Base-by-base conservation (phyloP, 257 asterid genomes). In the Fraxinus pennsylvanica region DNA sequence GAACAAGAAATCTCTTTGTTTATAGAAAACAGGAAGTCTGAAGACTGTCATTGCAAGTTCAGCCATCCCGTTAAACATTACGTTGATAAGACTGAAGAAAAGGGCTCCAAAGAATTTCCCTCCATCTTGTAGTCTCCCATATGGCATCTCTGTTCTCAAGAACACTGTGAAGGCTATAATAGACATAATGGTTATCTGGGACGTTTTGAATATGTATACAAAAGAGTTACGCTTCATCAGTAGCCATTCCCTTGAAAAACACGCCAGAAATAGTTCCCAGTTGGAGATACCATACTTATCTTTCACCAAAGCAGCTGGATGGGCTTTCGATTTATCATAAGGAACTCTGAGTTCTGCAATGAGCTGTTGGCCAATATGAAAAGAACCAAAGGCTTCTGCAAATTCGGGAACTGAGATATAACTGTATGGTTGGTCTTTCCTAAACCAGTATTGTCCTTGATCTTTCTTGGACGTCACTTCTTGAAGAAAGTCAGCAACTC, bases 401-500 rank as follows among this genome's bases (percentile, higher is more conserved):
- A 89, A 88, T 5, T 86, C 85, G 13, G 57, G 9, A 30, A 85
- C 83, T 1, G 92, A 69, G 39, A 88, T 77, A 57, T 79, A 89
- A 65, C 47, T 47, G 73, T 89, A 89, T 0, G 84, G 71, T n/a
- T 76, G 68, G 38, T 81, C 84, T 41, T 39, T 81, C 19, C 72
- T 75, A 72, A 8, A 66, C 92, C 94, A 89, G 30, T 88, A 88
- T 25, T 89, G 89, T 70, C 71, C 82, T 78, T 89, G 93, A 52
- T 86, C 91, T 57, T 89, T 89, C 79, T 66, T 81, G 9, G 93
- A 89, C 0, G 85, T 86, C 4, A 89, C 94, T 80, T 88, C 90
- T 79, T 90, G 94, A 27, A 90, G 85, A 69, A 90, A 90, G 79
- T 90, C 94, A 2, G 94, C 90, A 7, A 80, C 84, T 50, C 90